Base-by-base conservation (phyloP, 306 rosid genomes). In the Vachellia collinsii region DNA sequence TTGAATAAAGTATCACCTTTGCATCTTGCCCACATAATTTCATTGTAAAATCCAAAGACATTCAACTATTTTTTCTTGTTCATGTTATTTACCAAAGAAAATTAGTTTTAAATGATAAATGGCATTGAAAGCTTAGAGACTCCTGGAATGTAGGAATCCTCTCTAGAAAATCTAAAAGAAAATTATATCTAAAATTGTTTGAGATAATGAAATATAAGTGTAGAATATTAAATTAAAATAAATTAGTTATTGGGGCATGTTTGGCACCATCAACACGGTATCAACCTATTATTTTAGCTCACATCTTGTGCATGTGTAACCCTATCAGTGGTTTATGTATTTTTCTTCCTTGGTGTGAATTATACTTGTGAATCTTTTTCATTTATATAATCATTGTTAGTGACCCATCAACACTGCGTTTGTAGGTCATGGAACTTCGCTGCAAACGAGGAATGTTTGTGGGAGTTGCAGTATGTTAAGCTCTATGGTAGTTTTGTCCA, bases 361-460 rank as follows among this genome's bases (percentile, higher is more conserved):
- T 70, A 72, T 70, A 70, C 75, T 62, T 34, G 42, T 63, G 51
- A 70, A 76, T 84, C 0, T 42, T 61, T 46, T 5, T 62, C n/a
- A 29, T 39, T 37, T 44, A 68, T 66, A 17, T 38, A 71, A 71
- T 74, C 29, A 46, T 14, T 44, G 64, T 29, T 76, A 66, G 37
- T 66, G 70, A 72, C 80, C 81, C 41, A 63, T 78, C 70, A 67
- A 69, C 85, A 59, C 64, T 88, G 80, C 62, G 46, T 69, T 72
- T 88, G 79, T 75, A 94, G 99, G 97, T 83, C 88, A 3, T 94
- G 99, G 97, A 93, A 91, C 84, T 34, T 87, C 51, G 94, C 97
- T 38, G 94, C 99, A 82, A 89, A 85, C 78, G 95, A 90, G 68
- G 77, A 88, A 81, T 83, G 75, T 83, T 82, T 90, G 59, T 94